Evolutionary conservation across 371 early-diverging fungal genomes (phyloP).

Genomic region (Mucor indicus): DNA sequence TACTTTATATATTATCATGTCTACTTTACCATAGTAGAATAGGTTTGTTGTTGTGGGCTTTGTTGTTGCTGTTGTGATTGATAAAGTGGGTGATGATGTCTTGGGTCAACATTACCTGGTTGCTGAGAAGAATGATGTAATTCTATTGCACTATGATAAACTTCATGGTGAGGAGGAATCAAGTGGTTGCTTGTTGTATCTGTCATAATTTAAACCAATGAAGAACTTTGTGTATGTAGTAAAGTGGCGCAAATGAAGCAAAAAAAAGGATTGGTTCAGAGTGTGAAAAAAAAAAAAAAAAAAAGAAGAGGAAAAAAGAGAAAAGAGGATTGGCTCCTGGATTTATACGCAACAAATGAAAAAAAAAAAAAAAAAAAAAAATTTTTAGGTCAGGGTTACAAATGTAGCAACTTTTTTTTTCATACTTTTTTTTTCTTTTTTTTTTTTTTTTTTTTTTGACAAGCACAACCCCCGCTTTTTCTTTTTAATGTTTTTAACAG

Average conservation of each 20-base stretch:
- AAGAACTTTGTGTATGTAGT: constrained; percentile 2
- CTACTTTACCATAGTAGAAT: neutral
- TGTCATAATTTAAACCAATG: constrained; percentile 18
- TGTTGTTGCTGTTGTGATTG: constrained; percentile 4
- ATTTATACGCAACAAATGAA: neutral
- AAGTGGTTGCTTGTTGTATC: constrained; percentile 16
- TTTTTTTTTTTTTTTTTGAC: no score
- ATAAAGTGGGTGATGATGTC: neutral
- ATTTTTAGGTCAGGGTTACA: neutral
- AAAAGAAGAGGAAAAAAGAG: constrained; percentile 1
- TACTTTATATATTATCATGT: neutral
- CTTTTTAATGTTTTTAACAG: no score
- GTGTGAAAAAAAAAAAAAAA: neutral
- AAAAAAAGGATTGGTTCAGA: constrained; percentile 14
- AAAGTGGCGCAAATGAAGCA: constrained; percentile 2
- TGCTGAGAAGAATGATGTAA: neutral
- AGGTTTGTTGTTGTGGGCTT: constrained; percentile 1
- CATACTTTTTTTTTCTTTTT: neutral
- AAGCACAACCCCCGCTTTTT: no score
- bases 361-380: constrained; percentile 1
- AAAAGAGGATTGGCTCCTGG: neutral
- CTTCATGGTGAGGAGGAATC: constrained; percentile 18
- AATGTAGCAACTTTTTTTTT: no score
- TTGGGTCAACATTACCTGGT: neutral
- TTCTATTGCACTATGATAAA: constrained; percentile 1